Conservation (phyloP, 768 basidiomycete species). For the Neoboletus magnificus region DNA sequence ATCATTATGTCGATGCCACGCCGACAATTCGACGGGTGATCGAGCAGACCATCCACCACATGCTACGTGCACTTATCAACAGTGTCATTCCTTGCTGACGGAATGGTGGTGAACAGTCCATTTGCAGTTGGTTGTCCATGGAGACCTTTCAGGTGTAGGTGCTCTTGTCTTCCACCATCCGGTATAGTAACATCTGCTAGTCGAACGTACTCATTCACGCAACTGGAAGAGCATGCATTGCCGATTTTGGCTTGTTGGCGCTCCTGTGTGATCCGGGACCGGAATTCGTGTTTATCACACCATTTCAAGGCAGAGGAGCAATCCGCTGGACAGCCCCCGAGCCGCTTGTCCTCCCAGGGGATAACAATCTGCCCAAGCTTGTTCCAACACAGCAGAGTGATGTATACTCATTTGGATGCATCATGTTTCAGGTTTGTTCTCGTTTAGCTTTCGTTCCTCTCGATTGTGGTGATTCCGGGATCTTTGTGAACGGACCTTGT, state of each 20-base stretch:
- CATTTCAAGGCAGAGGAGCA: not conserved
- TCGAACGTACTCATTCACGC: not conserved
- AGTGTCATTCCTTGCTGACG: not conserved
- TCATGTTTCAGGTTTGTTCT: not conserved
- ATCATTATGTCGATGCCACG: too few species aligned
- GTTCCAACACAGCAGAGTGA: too few species aligned
- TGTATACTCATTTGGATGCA: too few species aligned
- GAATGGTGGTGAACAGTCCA: not conserved
- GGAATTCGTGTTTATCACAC: not conserved
- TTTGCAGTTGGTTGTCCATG: not conserved
- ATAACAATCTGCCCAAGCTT: not conserved
- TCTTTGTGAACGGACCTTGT: not conserved
- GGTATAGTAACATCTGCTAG: not conserved
- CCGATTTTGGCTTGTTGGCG: not conserved
- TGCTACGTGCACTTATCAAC: too few species aligned
- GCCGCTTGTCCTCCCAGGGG: not conserved
- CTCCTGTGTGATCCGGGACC: not conserved
- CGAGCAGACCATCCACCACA: too few species aligned
- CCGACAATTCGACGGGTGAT: too few species aligned
- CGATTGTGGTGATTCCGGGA: not conserved
- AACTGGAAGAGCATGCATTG: not conserved
- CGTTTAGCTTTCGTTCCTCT: not conserved
- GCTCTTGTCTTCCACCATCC: too few species aligned
- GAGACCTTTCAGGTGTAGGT: not conserved
- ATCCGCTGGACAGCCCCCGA: not conserved